These are phyloP conservation scores for Borovskyia barvae DNA, from an alignment of 208 protist species.

Conservation along the genomic window DNA sequence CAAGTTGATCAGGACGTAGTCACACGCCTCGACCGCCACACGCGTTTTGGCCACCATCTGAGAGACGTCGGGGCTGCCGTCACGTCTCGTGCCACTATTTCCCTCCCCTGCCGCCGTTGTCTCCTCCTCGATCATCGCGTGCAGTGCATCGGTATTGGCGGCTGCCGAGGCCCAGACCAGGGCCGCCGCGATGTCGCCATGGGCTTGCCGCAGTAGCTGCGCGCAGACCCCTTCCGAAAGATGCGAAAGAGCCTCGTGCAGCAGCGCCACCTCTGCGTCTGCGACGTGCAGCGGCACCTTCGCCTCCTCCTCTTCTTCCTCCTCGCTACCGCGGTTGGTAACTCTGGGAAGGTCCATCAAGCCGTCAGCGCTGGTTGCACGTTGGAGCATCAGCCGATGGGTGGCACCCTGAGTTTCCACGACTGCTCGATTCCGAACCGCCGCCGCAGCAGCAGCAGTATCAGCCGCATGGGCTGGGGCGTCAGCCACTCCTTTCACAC, in stretches of 20 bases:
- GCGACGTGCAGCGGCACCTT: background rate
- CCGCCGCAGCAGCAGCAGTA: background rate
- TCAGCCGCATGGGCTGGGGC: background rate
- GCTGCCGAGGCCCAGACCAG: slow-evolving; percentile 13
- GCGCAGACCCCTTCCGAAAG: slow-evolving; percentile 27
- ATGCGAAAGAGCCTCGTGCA: slow-evolving; percentile 32
- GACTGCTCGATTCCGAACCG: background rate
- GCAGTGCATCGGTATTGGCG: slow-evolving; percentile 8
- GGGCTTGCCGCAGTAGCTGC: slow-evolving; percentile 18
- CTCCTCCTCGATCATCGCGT: slow-evolving; percentile 13
- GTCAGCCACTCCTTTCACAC: background rate
- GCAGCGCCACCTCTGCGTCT: slow-evolving; percentile 31
- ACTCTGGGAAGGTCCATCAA: background rate
- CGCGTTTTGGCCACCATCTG: slow-evolving; percentile 15
- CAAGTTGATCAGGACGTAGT: slow-evolving; percentile 51
- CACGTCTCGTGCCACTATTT: background rate
- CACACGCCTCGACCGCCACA: slow-evolving; percentile 6
- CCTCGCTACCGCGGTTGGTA: slow-evolving; percentile 6
- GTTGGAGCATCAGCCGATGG: slow-evolving; percentile 25
- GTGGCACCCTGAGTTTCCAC: slow-evolving; percentile 5
- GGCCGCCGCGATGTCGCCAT: slow-evolving; percentile 18
- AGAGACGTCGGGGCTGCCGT: too few species aligned
- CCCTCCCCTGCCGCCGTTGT: slow-evolving; percentile 1
- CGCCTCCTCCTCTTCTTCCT: background rate
- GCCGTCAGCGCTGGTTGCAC: slow-evolving; percentile 13